Percentiles rank a stretch among this genome's conserved stretches.
phyloP scores from a whole-genome alignment of 148 eudicot genomes.

The Agrostemma githago region DNA sequence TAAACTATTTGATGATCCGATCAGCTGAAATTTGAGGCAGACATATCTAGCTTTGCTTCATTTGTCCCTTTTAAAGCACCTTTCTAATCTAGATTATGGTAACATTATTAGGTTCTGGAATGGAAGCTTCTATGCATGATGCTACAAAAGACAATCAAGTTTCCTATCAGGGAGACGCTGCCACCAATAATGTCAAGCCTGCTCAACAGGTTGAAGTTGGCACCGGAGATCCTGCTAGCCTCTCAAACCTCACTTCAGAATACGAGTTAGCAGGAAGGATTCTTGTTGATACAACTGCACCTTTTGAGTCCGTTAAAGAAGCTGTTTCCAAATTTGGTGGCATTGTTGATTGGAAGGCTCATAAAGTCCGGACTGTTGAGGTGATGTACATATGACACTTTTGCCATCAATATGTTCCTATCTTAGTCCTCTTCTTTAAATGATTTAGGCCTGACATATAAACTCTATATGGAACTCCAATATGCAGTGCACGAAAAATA shows the following conservation, averaged over 20 bases:
- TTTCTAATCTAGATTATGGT: constrained; percentile 14
- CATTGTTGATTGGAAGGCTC: constrained; percentile 98
- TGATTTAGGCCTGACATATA: too few relatives aligned
- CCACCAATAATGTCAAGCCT: constrained; percentile 10
- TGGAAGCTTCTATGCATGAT: constrained; percentile 10
- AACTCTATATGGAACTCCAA: too few relatives aligned
- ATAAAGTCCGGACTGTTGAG: constrained; percentile 84
- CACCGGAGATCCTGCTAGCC: constrained; percentile 28
- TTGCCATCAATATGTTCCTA: background rate
- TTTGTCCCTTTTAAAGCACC: background rate
- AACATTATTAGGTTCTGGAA: constrained; percentile 4
- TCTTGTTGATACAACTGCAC: constrained; percentile 84
- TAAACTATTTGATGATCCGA: background rate
- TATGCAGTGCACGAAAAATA: background rate
- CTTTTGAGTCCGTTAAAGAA: constrained; percentile 88
- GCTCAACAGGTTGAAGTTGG: constrained; percentile 1
- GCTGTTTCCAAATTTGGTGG: constrained; percentile 98
- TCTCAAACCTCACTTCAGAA: constrained; percentile 30
- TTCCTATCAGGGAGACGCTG: constrained; percentile 1
- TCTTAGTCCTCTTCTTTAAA: too few relatives aligned
- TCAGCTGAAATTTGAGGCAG: background rate
- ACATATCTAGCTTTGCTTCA: background rate
- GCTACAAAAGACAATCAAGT: constrained; percentile 13
- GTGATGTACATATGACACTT: constrained; percentile 28
- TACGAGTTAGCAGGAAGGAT: constrained; percentile 31